A percentile compares a stretch with the other conserved stretches of the same genome.
phyloP scores from a whole-genome alignment of 768 basidiomycete species.

The Tubosaeta sp. region DNA sequence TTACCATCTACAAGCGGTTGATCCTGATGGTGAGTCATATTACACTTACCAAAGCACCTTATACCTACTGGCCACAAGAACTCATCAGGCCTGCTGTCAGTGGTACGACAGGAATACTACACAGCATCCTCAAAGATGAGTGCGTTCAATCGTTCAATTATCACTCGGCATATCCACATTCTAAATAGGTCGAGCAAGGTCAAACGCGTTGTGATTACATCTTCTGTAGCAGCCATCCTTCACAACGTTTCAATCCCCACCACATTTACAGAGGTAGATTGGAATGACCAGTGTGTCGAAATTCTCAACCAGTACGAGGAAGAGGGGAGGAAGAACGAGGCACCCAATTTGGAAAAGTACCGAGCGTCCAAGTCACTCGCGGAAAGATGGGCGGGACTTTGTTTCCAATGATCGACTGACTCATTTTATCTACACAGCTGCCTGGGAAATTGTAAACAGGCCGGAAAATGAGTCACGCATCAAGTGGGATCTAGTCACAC shows the following conservation, averaged over 20 bases:
- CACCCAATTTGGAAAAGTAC: constrained; percentile 41
- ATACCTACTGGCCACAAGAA: constrained; percentile 34
- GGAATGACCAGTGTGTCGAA: constrained; percentile 48
- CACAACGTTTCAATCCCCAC: constrained; percentile 18
- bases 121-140: constrained; percentile 54
- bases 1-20: constrained; percentile 42
- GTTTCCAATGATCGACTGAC: neutral
- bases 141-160: constrained; percentile 17
- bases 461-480: constrained; percentile 28
- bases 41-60: neutral
- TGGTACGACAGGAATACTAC: constrained; percentile 62
- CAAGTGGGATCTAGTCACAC: constrained; percentile 36
- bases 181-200: constrained; percentile 36
- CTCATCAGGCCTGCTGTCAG: constrained; percentile 67
- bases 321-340: constrained; percentile 41
- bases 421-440: constrained; percentile 28
- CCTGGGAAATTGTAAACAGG: constrained; percentile 42
- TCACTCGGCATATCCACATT: neutral
- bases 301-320: constrained; percentile 42
- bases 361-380: constrained; percentile 60
- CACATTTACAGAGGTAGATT: constrained; percentile 49
- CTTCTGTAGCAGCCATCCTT: constrained; percentile 52
- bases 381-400: constrained; percentile 42
- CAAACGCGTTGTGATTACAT: constrained; percentile 67
- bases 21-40: constrained; percentile 34